Conservation (phyloP, 225 moss, liverwort and hornwort species). For the Antitrichia curtipendula region DNA sequence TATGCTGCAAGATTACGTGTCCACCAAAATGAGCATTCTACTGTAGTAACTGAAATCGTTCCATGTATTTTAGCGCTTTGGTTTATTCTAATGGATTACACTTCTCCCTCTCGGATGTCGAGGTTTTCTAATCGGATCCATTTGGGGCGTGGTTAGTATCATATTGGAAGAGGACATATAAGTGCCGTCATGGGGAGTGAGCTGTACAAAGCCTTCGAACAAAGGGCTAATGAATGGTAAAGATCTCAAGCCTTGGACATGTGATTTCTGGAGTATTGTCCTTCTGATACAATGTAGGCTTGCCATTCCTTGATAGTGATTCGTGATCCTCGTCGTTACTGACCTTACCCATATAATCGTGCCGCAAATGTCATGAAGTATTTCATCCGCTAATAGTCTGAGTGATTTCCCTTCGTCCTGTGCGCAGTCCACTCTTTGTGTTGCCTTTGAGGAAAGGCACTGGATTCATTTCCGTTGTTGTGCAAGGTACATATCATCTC, state of each 20-base stretch:
- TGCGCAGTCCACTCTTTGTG: constrained; percentile 79
- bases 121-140: not conserved
- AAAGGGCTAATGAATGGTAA: constrained; percentile 78
- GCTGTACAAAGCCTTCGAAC: constrained; percentile 58
- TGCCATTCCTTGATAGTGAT: not conserved
- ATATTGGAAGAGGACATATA: constrained; percentile 92
- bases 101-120: not conserved
- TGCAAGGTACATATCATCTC: constrained; percentile 50
- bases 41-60: not conserved
- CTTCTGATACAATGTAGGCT: not conserved
- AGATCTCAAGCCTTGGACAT: not conserved
- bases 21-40: not conserved
- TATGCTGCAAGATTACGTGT: not conserved
- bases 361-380: not conserved
- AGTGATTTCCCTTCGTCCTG: not conserved
- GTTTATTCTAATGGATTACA: not conserved
- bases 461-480: constrained; percentile 80
- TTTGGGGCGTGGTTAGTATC: constrained; percentile 51
- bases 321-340: not conserved
- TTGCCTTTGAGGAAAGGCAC: constrained; percentile 67
- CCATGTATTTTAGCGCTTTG: not conserved
- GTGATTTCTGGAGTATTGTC: not conserved
- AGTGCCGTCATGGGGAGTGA: constrained; percentile 90
- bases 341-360: not conserved
- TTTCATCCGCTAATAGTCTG: not conserved